Percentiles rank a stretch among this genome's conserved stretches.
Evolutionary conservation across 2,329 filamentous ascomycete genomes (phyloP).

Genomic region (Ophiosphaerella korrae): DNA sequence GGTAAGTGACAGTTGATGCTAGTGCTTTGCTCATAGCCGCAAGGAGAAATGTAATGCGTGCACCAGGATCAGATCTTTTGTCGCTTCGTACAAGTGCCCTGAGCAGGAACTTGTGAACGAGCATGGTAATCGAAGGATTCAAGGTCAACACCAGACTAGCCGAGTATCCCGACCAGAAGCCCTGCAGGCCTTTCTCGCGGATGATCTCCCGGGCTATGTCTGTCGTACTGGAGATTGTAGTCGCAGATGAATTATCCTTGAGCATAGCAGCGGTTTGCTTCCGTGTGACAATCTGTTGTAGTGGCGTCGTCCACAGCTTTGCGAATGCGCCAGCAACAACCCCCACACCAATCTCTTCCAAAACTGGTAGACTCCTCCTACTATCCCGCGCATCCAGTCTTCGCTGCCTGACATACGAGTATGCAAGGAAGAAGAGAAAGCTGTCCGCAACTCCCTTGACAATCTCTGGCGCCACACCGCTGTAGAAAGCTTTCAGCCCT

Average conservation of each 20-base stretch:
- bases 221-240: constrained; percentile 46
- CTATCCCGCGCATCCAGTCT: constrained; percentile 35
- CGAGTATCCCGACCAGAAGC: constrained; percentile 89
- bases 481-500: constrained; percentile 70
- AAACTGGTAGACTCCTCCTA: constrained; percentile 58
- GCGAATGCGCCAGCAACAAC: constrained; percentile 75
- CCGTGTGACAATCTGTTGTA: constrained; percentile 80
- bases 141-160: constrained; percentile 79
- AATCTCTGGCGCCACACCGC: constrained; percentile 51
- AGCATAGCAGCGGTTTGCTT: constrained; percentile 72
- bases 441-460: constrained; percentile 65
- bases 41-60: constrained; percentile 64
- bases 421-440: constrained; percentile 86
- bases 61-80: constrained; percentile 58
- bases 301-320: constrained; percentile 77
- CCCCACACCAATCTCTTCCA: constrained; percentile 77
- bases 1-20: constrained; percentile 79
- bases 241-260: constrained; percentile 42
- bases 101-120: constrained; percentile 76
- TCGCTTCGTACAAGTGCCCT: constrained; percentile 61
- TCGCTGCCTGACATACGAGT: constrained; percentile 63
- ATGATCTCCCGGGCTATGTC: constrained; percentile 69
- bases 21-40: constrained; percentile 80
- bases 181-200: constrained; percentile 70
- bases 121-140: constrained; percentile 86